Percentiles rank a stretch among this genome's conserved stretches.
Conservation (phyloP, 148 eudicot genomes). For the Camellia sinensis region DNA sequence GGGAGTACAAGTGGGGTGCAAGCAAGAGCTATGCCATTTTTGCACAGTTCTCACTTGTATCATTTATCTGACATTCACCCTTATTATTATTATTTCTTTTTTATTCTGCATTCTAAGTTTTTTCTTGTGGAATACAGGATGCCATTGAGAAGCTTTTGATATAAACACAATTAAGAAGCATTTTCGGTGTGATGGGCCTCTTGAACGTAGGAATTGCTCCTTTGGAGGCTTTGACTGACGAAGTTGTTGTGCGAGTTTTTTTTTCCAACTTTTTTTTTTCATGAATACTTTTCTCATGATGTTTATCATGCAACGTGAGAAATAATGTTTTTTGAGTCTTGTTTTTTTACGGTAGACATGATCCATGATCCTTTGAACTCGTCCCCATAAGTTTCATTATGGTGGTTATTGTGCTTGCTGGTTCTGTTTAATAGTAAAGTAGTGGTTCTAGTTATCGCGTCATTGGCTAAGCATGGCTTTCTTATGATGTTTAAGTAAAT, state of each 20-base stretch:
- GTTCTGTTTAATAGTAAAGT: background rate
- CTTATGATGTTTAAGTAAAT: background rate
- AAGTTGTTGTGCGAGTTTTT: conserved; percentile 36
- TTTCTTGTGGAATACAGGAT: conserved; percentile 45
- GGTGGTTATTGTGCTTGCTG: background rate
- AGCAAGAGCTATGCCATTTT: no score
- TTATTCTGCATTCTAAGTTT: background rate
- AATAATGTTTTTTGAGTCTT: background rate
- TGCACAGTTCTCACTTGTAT: no score
- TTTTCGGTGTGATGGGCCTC: conserved; percentile 85
- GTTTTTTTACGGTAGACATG: background rate
- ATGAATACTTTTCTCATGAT: background rate
- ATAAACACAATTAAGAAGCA: conserved; percentile 31
- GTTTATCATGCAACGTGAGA: background rate
- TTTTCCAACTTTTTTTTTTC: background rate
- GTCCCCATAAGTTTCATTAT: background rate
- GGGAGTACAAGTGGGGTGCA: no score
- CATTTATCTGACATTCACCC: no score
- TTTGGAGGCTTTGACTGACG: conserved; percentile 74
- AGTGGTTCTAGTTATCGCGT: background rate
- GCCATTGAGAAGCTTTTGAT: conserved; percentile 93
- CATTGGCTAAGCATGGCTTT: background rate
- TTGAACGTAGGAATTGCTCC: conserved; percentile 34
- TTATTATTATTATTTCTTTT: background rate
- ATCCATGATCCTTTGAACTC: background rate